Percentiles rank a stretch among this genome's conserved stretches.
phyloP scores from a whole-genome alignment of 306 rosid species.

The Herpetospermum pedunculosum region DNA sequence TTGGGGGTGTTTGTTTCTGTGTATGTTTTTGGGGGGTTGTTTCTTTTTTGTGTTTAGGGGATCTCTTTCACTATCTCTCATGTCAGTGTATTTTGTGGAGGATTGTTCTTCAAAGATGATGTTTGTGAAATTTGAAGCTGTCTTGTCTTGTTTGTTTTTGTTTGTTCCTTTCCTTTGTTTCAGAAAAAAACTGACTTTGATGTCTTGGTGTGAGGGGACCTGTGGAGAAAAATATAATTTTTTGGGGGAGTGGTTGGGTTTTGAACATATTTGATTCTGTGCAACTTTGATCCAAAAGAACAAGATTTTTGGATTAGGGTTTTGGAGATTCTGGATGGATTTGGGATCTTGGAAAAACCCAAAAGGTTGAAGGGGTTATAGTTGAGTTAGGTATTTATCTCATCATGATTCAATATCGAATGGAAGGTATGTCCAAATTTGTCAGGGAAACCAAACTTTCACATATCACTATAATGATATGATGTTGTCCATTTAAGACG shows the following conservation, averaged over 20 bases:
- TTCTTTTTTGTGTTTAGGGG: not conserved
- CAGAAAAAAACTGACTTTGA: not conserved
- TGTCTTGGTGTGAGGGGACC: not conserved
- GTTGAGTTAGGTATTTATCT: not conserved
- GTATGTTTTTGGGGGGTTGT: not conserved
- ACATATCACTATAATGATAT: too few species aligned
- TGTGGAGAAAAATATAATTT: not conserved
- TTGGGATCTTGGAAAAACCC: not conserved
- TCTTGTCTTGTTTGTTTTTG: not conserved
- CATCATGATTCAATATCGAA: not conserved
- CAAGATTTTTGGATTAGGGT: not conserved
- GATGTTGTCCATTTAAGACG: too few species aligned
- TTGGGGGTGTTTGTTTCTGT: not conserved
- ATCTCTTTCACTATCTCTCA: not conserved
- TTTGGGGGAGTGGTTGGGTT: not conserved
- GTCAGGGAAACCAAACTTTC: too few species aligned
- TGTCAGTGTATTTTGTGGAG: constrained; percentile 1
- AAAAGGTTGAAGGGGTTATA: not conserved
- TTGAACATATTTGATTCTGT: not conserved
- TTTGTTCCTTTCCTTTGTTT: not conserved
- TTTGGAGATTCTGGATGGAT: not conserved
- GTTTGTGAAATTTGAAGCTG: constrained; percentile 7
- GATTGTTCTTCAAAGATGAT: not conserved
- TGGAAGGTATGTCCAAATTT: too few species aligned
- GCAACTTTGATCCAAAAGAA: not conserved